Evolutionary conservation across 129 eudicot genomes (phyloP).

Genomic region (Tagetes erecta): DNA sequence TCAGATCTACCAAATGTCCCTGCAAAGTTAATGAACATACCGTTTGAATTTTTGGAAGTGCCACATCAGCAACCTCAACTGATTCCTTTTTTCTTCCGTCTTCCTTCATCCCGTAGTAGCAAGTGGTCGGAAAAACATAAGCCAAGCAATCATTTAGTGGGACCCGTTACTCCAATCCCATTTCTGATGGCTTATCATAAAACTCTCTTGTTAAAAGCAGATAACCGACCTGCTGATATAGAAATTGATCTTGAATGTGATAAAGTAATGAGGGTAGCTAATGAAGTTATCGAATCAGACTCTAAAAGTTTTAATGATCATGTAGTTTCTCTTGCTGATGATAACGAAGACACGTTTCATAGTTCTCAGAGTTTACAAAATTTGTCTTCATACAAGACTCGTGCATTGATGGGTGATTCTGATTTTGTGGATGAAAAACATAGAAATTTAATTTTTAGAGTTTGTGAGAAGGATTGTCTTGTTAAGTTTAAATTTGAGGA

Average conservation of each 20-base stretch:
- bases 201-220: constrained; percentile 35
- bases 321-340: constrained; percentile 67
- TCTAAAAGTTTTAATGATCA: constrained; percentile 24
- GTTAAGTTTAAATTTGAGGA: constrained; percentile 47
- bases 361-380: constrained; percentile 7
- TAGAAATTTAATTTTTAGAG: constrained; percentile 36
- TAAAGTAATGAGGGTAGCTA: constrained; percentile 43
- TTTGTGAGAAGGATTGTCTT: constrained; percentile 37
- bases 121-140: constrained; percentile 54
- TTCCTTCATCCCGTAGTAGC: constrained; percentile 56
- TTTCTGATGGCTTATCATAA: constrained; percentile 46
- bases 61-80: constrained; percentile 40
- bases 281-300: constrained; percentile 25
- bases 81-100: constrained; percentile 60
- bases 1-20: constrained; percentile 35
- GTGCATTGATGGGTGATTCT: constrained; percentile 33
- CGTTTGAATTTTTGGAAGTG: constrained; percentile 54
- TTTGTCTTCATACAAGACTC: constrained; percentile 44
- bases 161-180: constrained; percentile 60
- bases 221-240: constrained; percentile 34
- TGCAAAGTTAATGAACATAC: constrained; percentile 20
- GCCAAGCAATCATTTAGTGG: constrained; percentile 45
- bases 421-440: constrained; percentile 25
- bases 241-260: constrained; percentile 43
- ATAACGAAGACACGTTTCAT: constrained; percentile 37